phyloP scores from a whole-genome alignment of 2,329 filamentous ascomycete genomes.

The Monilinia fructicola region DNA sequence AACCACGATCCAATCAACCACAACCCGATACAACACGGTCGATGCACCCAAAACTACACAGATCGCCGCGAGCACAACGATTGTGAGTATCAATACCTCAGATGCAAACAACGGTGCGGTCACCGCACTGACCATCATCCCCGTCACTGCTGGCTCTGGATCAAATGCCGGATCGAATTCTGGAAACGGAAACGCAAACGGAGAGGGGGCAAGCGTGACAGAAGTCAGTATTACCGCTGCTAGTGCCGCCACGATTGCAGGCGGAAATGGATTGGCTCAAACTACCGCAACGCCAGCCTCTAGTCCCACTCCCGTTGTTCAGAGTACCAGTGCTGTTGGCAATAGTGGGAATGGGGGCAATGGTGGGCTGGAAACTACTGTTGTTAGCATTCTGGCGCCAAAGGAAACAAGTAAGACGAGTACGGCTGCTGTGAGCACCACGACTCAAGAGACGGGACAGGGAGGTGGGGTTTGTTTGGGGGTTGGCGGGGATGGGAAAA shows the following conservation, averaged over 20 bases:
- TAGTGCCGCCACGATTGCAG: neutral
- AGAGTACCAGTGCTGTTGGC: neutral
- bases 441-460: no score
- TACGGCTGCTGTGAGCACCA: neutral
- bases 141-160: neutral
- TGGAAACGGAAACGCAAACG: neutral
- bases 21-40: neutral
- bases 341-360: neutral
- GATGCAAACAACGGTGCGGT: neutral
- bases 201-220: neutral
- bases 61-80: neutral
- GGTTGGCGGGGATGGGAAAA: neutral
- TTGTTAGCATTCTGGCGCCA: neutral
- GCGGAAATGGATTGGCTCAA: neutral
- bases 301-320: neutral
- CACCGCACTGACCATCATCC: neutral
- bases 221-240: neutral
- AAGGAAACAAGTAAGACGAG: neutral
- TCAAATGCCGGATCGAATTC: neutral
- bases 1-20: neutral
- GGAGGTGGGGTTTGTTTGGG: neutral
- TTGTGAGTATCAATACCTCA: neutral
- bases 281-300: neutral
- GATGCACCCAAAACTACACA: neutral
- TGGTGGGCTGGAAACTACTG: neutral